These are phyloP conservation scores for Citropsis articulata DNA, from an alignment of 345 rosid species.

Conservation along the genomic window DNA sequence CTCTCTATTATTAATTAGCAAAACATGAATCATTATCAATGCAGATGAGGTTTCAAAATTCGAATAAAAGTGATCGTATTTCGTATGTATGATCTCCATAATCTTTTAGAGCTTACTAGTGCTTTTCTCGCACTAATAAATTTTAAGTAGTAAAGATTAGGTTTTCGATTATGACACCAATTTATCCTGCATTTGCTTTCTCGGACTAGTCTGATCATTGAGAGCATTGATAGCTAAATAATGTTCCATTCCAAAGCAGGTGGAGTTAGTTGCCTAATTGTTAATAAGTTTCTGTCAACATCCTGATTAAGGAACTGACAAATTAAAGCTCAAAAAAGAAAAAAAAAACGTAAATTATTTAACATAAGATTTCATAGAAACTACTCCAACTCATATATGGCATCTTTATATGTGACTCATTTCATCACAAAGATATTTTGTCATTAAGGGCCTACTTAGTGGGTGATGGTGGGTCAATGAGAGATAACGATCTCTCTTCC, in stretches of 20 bases:
- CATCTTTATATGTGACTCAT: slow-evolving; percentile 1
- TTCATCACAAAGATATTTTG: slow-evolving; percentile 2
- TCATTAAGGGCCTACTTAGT: neutral
- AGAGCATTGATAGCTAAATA: neutral
- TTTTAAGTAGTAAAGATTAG: neutral
- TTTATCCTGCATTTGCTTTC: neutral
- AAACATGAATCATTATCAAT: neutral
- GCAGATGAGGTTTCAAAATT: neutral
- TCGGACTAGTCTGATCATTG: neutral
- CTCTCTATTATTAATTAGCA: neutral
- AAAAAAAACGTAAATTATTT: slow-evolving; percentile 9
- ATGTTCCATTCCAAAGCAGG: slow-evolving; percentile 44
- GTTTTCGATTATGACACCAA: neutral
- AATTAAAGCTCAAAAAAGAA: neutral
- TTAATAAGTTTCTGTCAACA: slow-evolving; percentile 28
- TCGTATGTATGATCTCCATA: neutral
- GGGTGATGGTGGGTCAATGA: slow-evolving; percentile 33
- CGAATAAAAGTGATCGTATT: neutral
- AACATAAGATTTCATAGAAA: slow-evolving; percentile 8
- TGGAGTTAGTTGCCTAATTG: slow-evolving; percentile 34
- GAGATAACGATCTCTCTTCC: neutral
- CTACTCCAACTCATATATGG: slow-evolving; percentile 20
- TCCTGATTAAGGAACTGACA: slow-evolving; percentile 21
- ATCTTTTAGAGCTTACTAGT: neutral
- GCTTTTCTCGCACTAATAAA: neutral